Conservation (phyloP, 2,329 filamentous ascomycete species). For the Trichoderma atroviride region DNA sequence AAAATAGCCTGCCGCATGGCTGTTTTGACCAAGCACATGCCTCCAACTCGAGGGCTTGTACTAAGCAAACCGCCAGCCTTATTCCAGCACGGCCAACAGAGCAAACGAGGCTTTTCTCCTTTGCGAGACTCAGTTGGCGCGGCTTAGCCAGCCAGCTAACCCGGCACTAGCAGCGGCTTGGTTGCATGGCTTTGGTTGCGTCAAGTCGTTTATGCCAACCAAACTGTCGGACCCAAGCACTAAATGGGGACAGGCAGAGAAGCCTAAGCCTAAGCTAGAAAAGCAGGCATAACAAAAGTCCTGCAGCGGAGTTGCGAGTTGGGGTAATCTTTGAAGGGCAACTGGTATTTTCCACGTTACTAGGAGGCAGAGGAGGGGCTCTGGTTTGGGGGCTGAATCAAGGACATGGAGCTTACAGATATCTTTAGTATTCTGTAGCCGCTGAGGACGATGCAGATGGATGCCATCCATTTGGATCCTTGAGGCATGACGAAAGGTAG, state of each 20-base stretch:
- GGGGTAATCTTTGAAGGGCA: neutral
- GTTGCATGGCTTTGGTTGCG: neutral
- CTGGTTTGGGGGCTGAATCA: neutral
- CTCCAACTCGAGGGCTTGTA: neutral
- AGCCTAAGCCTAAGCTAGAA: constrained; percentile 15
- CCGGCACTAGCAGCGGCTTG: neutral
- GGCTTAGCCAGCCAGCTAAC: neutral
- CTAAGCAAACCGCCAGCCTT: constrained; percentile 7
- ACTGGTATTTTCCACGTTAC: neutral
- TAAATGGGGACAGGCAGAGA: constrained; percentile 8
- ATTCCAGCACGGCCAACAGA: neutral
- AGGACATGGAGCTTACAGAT: neutral
- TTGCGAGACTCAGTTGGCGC: neutral
- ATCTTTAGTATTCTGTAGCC: neutral
- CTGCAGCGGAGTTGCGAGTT: neutral
- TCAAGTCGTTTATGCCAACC: neutral
- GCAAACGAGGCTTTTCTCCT: neutral
- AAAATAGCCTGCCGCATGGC: constrained; percentile 9
- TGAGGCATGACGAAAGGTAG: neutral
- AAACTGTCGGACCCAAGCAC: neutral
- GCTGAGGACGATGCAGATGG: neutral
- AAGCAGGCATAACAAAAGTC: constrained; percentile 8
- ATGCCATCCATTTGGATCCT: neutral
- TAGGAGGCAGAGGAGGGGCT: neutral
- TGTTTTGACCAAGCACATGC: constrained; percentile 1